Evolutionary conservation across 345 rosid genomes (phyloP).

Genomic region (Kernera saxatilis): DNA sequence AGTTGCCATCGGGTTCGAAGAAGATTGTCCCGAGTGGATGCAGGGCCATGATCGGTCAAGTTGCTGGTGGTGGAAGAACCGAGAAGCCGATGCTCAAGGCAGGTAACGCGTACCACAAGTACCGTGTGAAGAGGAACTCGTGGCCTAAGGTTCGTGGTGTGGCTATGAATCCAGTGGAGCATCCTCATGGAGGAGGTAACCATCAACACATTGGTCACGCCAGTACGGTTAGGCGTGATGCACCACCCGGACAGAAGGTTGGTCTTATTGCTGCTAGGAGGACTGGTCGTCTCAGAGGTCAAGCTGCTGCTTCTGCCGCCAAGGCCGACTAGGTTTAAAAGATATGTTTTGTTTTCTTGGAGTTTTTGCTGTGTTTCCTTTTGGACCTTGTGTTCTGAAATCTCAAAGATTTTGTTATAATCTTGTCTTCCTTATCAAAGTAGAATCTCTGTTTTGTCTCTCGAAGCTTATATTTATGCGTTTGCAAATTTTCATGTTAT

Average conservation of each 20-base stretch:
- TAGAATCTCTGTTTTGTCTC: background rate
- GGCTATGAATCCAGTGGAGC: slow-evolving; percentile 85
- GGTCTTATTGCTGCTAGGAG: slow-evolving; percentile 78
- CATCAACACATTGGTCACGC: slow-evolving; percentile 79
- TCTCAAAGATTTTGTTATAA: background rate
- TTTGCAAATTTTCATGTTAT: background rate
- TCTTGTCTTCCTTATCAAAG: background rate
- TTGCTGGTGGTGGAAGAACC: slow-evolving; percentile 78
- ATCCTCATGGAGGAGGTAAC: slow-evolving; percentile 86
- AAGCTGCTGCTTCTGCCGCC: slow-evolving; percentile 65
- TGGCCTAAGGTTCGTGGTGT: slow-evolving; percentile 90
- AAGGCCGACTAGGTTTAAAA: slow-evolving; percentile 54
- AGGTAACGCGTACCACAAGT: slow-evolving; percentile 74
- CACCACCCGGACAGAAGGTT: slow-evolving; percentile 74
- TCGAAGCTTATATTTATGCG: background rate
- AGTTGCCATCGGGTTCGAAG: slow-evolving; percentile 77
- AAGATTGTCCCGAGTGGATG: slow-evolving; percentile 68
- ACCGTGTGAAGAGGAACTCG: slow-evolving; percentile 66
- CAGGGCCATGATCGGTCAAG: slow-evolving; percentile 73
- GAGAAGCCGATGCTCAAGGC: slow-evolving; percentile 77
- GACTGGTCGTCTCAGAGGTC: slow-evolving; percentile 74
- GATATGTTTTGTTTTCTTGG: background rate
- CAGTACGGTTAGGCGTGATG: slow-evolving; percentile 63
- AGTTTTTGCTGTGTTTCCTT: slow-evolving; percentile 4
- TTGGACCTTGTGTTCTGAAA: slow-evolving; percentile 12